Percentiles rank a stretch among this genome's conserved stretches.
These are phyloP conservation scores for Nannizziopsis arthrosporioides DNA, from an alignment of 2,329 filamentous ascomycete genomes.

Conservation along the genomic window DNA sequence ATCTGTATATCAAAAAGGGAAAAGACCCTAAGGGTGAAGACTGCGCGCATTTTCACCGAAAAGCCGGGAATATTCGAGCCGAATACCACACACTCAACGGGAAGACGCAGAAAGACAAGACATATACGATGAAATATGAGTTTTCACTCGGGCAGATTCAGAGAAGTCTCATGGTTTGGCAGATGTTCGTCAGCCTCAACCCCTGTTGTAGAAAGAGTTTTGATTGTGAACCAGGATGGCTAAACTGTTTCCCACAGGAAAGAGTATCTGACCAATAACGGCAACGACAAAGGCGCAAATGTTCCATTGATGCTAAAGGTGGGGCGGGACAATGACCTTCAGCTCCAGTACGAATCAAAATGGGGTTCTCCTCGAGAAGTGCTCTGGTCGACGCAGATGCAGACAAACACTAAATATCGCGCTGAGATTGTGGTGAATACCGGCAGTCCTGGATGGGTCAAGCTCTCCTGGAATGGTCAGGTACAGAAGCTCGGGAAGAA, in stretches of 20 bases:
- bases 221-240: background rate
- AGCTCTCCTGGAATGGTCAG: constrained; percentile 11
- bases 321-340: constrained; percentile 8
- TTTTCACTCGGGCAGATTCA: constrained; percentile 9
- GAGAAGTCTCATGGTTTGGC: constrained; percentile 12
- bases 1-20: constrained; percentile 11
- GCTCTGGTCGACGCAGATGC: constrained; percentile 4
- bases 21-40: constrained; percentile 10
- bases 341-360: constrained; percentile 13
- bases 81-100: constrained; percentile 13
- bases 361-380: constrained; percentile 11
- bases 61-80: constrained; percentile 10
- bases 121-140: constrained; percentile 12
- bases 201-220: background rate
- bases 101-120: constrained; percentile 10
- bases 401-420: constrained; percentile 10
- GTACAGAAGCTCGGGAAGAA: constrained; percentile 10
- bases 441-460: constrained; percentile 9
- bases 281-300: constrained; percentile 10
- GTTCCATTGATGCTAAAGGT: constrained; percentile 12
- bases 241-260: constrained; percentile 10
- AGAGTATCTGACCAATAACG: constrained; percentile 12
- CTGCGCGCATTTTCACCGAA: constrained; percentile 12
- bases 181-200: constrained; percentile 8
- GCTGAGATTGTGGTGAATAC: constrained; percentile 11